Conservation (phyloP, 495 filamentous ascomycete genomes). For the Emericellopsis terricola region DNA sequence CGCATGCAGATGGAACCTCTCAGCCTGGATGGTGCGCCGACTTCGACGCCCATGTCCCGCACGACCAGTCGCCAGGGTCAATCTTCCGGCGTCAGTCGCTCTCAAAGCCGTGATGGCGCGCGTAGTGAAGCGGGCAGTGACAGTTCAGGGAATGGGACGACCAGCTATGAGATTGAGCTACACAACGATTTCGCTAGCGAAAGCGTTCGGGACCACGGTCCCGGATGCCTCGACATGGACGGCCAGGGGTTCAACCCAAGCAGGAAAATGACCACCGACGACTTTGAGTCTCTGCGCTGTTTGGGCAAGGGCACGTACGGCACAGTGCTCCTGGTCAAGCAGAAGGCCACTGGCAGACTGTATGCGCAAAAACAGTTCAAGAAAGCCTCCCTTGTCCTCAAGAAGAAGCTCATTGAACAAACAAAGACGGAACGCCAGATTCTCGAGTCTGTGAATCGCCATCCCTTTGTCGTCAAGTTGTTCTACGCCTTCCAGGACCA, state of each 20-base stretch:
- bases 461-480: slow-evolving; percentile 93
- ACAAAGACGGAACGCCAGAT: slow-evolving; percentile 92
- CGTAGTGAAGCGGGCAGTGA: slow-evolving; percentile 16
- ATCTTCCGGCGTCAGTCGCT: slow-evolving; percentile 10
- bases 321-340: slow-evolving; percentile 81
- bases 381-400: slow-evolving; percentile 81
- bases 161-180: slow-evolving; percentile 75
- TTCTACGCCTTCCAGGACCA: slow-evolving; percentile 98
- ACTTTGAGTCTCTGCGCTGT: slow-evolving; percentile 87
- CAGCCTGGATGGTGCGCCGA: slow-evolving; percentile 35
- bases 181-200: slow-evolving; percentile 76
- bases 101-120: slow-evolving; percentile 11
- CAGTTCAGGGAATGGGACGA: slow-evolving; percentile 20
- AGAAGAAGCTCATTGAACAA: slow-evolving; percentile 87
- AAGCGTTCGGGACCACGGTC: slow-evolving; percentile 28
- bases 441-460: slow-evolving; percentile 83
- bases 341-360: slow-evolving; percentile 67
- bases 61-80: slow-evolving; percentile 17
- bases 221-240: slow-evolving; percentile 16
- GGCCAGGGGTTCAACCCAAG: slow-evolving; percentile 20
- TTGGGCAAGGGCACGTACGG: slow-evolving; percentile 93
- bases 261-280: slow-evolving; percentile 77
- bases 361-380: slow-evolving; percentile 98
- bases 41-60: slow-evolving; percentile 20
- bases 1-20: slow-evolving; percentile 51